Base-by-base conservation (phyloP, 2,329 filamentous ascomycete species). In the Neopestalotiopsis sp. region DNA sequence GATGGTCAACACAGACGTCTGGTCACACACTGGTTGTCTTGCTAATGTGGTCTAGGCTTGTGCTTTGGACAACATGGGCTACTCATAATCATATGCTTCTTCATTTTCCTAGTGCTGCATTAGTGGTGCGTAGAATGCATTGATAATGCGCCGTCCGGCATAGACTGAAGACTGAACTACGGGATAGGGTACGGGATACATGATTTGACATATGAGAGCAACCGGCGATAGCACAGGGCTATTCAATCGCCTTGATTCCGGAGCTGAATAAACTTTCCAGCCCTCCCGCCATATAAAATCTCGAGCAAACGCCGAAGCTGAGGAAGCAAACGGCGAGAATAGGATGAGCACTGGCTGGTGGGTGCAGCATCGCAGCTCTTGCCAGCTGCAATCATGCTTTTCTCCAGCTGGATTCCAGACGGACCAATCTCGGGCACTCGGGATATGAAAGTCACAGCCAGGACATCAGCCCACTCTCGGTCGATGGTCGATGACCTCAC, bases 391-490 rank as follows among this genome's bases (percentile, higher is more conserved):
- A 1, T 7, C 13, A n/a, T 20, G 12, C 14, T 17, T 38, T 12
- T 20, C 20, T 2, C 24, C 61, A 63, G 61, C 61, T 63, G 61
- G 5, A 30, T 14, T 3, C 12, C 10, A 9, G 24, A 24, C 57
- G 30, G 57, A 7, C 24, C n/a, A 59, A 34, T 34, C 57, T 59
- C 57, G 57, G 30, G 57, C 62, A 49, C 34, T 67, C 65, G 65
- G 65, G 53, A 67, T 67, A 61, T 67, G 65, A 45, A 64, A 30
- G 42, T n/a, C 28, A 49, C 38, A 24, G 53, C 10, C 45, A 66
- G 13, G 17, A 17, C 14, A 67, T 67, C 65, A 67, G 65, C 65
- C 65, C 65, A 67, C 56, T 59, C 14, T 59, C 53, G 65, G 56
- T 17, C 30, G 65, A 67, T 67, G 65, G 24, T 67, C 65, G 58